Base-by-base conservation (phyloP, 2,329 filamentous ascomycete species). In the Epichloe bromicola region DNA sequence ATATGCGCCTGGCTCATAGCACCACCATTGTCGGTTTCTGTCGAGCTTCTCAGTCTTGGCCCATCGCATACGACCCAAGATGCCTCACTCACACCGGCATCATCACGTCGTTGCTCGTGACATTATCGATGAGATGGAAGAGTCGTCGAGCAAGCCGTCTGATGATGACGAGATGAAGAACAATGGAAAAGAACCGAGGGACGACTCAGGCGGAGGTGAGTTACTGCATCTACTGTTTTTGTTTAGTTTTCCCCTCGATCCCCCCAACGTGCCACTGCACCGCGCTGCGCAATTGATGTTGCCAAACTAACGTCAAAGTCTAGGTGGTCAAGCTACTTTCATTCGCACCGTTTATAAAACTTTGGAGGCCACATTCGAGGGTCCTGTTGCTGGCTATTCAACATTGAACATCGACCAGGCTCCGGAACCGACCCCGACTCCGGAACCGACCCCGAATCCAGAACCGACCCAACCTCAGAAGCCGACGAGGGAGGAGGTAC, bases 321-420 rank as follows among this genome's bases (percentile, higher is more conserved):
- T 34, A 54, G 49, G 37, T 40, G 36, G 45, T 48, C 30, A 14
- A 40, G 20, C 42, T 57, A 68, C 65, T 17, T 60, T 69, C 41
- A 57, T 66, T 36, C 59, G 58, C 14, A 70, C 68, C 17, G 63
- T 74, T 19, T 73, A 69, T 57, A 65, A 66, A 47, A 74, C 72
- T 38, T 54, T 71, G 60, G 56, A 60, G 5, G 59, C 67, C 12
- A 70, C 65, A 4, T 74, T 74, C 38, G 61, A 64, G 37, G 71
- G 70, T n/a, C 59, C 62, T 5, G 62, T 74, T 51, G 71, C 58
- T 30, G 68, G 71, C 26, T 74, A 69, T 51, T 64, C 64, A 36
- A 74, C 70, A 5, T 46, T 69, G 10, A 59, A 53, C 10, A 38
- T 51, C 8, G 54, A 57, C 20, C 39, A 54, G 5, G 48, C 56